Evolutionary conservation across 163 green algal genomes (phyloP), one percentile per base, ranked within the genome.

Genomic region (Chloromonas sp.): DNA sequence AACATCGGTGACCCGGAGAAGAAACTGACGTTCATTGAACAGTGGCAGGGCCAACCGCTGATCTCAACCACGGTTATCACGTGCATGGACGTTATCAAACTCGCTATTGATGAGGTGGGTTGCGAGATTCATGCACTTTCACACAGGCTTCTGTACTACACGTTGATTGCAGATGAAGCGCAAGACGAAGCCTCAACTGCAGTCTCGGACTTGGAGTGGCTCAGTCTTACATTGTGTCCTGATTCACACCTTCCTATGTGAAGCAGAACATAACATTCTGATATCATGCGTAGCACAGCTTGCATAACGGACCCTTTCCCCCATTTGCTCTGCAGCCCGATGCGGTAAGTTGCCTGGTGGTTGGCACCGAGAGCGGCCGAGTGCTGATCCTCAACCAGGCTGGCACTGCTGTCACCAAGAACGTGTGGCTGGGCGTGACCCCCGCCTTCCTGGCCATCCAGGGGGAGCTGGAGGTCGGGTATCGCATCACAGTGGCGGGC

Each of bases 301-400:
- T 36, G 36, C 36, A 36, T 36, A 36, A 36, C 36, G 36, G 36
- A 36, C 36, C 36, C 36, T 36, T 36, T 36, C 36, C 36, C 36
- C 36, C 36, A 36, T 36, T 36, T 83, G 60, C 61, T 60, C 1
- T 78, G 60, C 86, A 96, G 92, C 85, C 85, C 0, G 93, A 93
- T 82, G 91, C 92, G 2, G 83, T 92, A 58, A 91, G 88, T 85
- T 93, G 89, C 81, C 83, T 95, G 57, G 87, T 96, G 80, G 62
- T 95, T 71, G 93, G 91, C n/a, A 95, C 91, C 3, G 93, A 96
- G 91, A 87, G 84, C 60, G 86, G 88, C 2, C 84, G 90, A 1
- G 58, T 96, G 5, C 86, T 95, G 13, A 85, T 96, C 36, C 87
- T 96, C 2, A 91, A 92, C 80, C 61, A 89, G 0, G 78, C 85